Evolutionary conservation across 306 rosid species (phyloP).

Genomic region (Prunus davidiana): DNA sequence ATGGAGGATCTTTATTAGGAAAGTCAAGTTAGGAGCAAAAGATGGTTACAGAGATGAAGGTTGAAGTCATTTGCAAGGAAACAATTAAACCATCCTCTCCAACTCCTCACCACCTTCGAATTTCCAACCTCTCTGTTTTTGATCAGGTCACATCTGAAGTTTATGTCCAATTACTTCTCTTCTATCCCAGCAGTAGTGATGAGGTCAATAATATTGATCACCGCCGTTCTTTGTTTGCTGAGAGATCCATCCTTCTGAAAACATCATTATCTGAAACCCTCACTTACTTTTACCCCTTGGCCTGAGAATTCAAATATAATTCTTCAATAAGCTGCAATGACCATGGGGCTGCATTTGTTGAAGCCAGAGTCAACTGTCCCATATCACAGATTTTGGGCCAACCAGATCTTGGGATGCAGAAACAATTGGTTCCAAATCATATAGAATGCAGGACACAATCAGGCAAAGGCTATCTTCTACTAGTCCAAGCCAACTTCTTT

Average conservation of each 20-base stretch:
- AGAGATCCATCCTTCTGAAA: background rate
- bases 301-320: slow-evolving; percentile 3
- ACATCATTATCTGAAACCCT: slow-evolving; percentile 10
- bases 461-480: background rate
- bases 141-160: slow-evolving; percentile 13
- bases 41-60: background rate
- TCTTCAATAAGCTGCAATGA: too few species aligned
- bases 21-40: too few species aligned
- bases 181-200: background rate
- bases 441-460: background rate
- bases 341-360: slow-evolving; percentile 14
- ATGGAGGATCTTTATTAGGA: too few species aligned
- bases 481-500: background rate
- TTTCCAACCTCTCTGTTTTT: slow-evolving; percentile 7
- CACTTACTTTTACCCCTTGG: slow-evolving; percentile 8
- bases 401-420: background rate
- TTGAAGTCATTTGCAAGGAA: background rate
- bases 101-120: slow-evolving; percentile 19
- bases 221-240: background rate
- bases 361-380: slow-evolving; percentile 6
- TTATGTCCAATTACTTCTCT: slow-evolving; percentile 16
- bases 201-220: background rate
- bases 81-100: slow-evolving; percentile 23
- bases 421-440: background rate
- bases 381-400: slow-evolving; percentile 2